Conservation (phyloP, 2,329 filamentous ascomycete species). For the Aspergillaceae sp. region DNA sequence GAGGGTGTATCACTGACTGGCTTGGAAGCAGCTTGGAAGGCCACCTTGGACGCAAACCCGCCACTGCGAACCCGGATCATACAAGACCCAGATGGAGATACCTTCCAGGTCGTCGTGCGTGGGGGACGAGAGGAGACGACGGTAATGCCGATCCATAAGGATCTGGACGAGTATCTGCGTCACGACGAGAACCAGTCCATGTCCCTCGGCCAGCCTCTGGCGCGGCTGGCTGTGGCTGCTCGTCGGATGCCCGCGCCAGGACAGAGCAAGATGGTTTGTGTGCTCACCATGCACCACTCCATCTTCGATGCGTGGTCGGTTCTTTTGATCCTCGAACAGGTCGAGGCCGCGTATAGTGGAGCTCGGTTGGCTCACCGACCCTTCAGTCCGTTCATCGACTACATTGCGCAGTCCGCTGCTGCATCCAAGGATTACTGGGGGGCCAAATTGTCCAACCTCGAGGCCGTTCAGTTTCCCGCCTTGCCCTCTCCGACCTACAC, state of each 20-base stretch:
- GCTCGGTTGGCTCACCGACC: background rate
- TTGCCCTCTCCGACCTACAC: background rate
- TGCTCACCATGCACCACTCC: slow-evolving; percentile 36
- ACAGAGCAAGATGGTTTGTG: slow-evolving; percentile 10
- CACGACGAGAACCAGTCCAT: slow-evolving; percentile 1
- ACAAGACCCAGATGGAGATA: slow-evolving; percentile 6
- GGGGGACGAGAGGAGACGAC: background rate
- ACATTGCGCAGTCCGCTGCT: slow-evolving; percentile 4
- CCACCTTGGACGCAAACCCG: slow-evolving; percentile 20
- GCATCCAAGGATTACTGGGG: background rate
- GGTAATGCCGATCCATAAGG: slow-evolving; percentile 6
- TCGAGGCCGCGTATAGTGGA: slow-evolving; percentile 5
- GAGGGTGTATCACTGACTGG: slow-evolving; percentile 18
- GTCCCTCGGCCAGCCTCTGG: slow-evolving; percentile 8
- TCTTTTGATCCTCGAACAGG: slow-evolving; percentile 6
- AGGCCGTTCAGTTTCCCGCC: background rate
- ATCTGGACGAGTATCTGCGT: background rate
- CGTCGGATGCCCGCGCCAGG: slow-evolving; percentile 2
- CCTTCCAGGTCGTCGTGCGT: slow-evolving; percentile 17
- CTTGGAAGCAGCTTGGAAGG: slow-evolving; percentile 30
- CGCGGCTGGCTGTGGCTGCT: slow-evolving; percentile 8
- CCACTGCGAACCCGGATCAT: slow-evolving; percentile 35
- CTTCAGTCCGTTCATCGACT: slow-evolving; percentile 12
- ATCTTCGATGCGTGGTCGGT: slow-evolving; percentile 32
- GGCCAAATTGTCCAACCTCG: background rate